A percentile compares a stretch with the other conserved stretches of the same genome.
phyloP scores from a whole-genome alignment of 2,329 filamentous ascomycete species.

The Fusarium globosum region DNA sequence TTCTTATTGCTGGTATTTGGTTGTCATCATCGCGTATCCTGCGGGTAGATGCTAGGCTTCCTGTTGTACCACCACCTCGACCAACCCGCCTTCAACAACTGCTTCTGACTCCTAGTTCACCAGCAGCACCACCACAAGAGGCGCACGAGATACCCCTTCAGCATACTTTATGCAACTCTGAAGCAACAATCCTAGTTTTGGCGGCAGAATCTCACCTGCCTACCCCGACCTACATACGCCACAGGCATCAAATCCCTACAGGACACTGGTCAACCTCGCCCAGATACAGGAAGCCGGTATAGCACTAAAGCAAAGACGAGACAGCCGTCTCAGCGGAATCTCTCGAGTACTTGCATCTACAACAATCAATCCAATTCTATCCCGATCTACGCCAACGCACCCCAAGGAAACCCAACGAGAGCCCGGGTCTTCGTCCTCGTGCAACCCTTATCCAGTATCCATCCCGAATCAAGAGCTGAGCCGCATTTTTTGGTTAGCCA shows the following conservation, averaged over 20 bases:
- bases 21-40: conserved; percentile 18
- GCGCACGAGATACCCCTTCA: conserved; percentile 37
- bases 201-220: conserved; percentile 34
- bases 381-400: conserved; percentile 39
- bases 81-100: conserved; percentile 30
- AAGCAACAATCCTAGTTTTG: conserved; percentile 31
- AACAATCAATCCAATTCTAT: conserved; percentile 28
- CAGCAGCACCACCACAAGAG: conserved; percentile 34
- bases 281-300: conserved; percentile 21
- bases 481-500: conserved; percentile 39
- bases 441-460: conserved; percentile 34
- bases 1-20: conserved; percentile 19
- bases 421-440: conserved; percentile 34
- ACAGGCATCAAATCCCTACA: conserved; percentile 26
- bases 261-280: conserved; percentile 23
- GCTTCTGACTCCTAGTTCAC: conserved; percentile 25
- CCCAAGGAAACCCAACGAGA: conserved; percentile 35
- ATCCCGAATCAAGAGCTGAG: conserved; percentile 36
- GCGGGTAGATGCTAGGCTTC: conserved; percentile 25
- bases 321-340: conserved; percentile 7
- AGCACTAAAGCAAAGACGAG: conserved; percentile 28
- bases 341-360: conserved; percentile 18
- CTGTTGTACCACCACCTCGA: conserved; percentile 40
- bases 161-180: conserved; percentile 40
- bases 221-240: conserved; percentile 34